Base-by-base conservation (phyloP, 805 yeast genomes). In the Metschnikowia koreensis region DNA sequence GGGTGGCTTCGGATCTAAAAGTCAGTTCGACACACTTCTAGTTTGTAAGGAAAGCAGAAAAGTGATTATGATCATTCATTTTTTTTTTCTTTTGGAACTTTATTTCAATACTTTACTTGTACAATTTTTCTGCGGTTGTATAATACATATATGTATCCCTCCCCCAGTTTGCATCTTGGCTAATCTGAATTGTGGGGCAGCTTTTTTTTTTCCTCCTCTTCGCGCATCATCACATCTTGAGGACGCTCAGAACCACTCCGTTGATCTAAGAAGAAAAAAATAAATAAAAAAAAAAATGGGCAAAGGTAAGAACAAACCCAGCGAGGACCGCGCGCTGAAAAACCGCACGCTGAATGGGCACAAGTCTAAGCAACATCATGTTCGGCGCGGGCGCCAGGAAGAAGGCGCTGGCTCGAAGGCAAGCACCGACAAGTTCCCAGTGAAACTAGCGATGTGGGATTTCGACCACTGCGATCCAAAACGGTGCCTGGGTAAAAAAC, bases 381-480 rank as follows among this genome's bases (percentile, higher is more conserved):
- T 73, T 46, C 74, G 65, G 48, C 68, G 59, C 41, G 74, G 70
- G 22, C 59, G 70, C 42, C 71, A 64, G 50, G 77, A 74, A 53
- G 51, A 53, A 1, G 73, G 71, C 1, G 60, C 63, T 12, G 48
- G 48, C 54, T 47, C 69, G 60, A 9, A 48, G 45, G 22, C 53
- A 48, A 34, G 61, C 48, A 56, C 47, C 6, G 60, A 60, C 44
- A 56, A 78, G 46, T 88, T 89, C 63, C 97, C 96, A 1, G 86
- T 87, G 34, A 91, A 89, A 63, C 68, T 92, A 56, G 97, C 97
- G 15, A 93, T 93, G 99, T 93, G 99, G 97, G 99, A 94, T 67
- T 94, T 94, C 65, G 97, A 92, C 59, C 99, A 94, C 66, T 94
- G 99, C 73, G 99, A 94, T 70, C 99, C 99, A 1, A 94, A 94